These are phyloP conservation scores for Cytospora paraplurivora DNA, from an alignment of 2,329 filamentous ascomycete species.

Conservation along the genomic window DNA sequence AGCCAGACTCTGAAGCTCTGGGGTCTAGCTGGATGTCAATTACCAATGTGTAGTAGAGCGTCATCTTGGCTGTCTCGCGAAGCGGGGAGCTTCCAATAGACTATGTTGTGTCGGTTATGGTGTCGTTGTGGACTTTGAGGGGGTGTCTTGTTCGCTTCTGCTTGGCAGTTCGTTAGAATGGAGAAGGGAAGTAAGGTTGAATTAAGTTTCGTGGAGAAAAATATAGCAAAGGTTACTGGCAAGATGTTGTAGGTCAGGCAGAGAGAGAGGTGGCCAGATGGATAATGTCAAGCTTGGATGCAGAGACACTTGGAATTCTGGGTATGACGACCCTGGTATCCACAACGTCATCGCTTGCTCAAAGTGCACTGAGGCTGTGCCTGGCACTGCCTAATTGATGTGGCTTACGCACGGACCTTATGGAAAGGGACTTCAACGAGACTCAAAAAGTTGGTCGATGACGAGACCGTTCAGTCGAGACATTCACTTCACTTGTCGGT, in stretches of 20 bases:
- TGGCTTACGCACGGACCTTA: background rate
- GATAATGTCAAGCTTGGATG: conserved; percentile 21
- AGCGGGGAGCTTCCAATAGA: conserved; percentile 9
- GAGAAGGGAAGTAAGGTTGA: conserved; percentile 3
- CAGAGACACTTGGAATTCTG: conserved; percentile 4
- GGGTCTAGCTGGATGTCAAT: conserved; percentile 28
- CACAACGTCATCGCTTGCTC: conserved; percentile 27
- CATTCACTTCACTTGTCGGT: background rate
- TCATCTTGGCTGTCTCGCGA: conserved; percentile 47
- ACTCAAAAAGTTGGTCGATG: background rate
- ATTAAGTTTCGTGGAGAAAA: background rate
- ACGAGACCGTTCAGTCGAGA: background rate
- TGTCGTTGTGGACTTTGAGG: background rate
- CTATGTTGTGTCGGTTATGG: background rate
- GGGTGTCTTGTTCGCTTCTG: background rate
- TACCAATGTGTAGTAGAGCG: conserved; percentile 61
- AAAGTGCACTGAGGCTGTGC: background rate
- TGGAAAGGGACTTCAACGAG: background rate
- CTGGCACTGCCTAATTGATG: background rate
- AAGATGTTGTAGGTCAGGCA: background rate
- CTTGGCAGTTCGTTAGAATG: background rate
- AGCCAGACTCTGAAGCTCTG: background rate
- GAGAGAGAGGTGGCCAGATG: conserved; percentile 28
- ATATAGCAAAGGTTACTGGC: background rate
- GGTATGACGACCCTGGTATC: conserved; percentile 20